Evolutionary conservation across 2,329 filamentous ascomycete genomes (phyloP).

Genomic region (Xylariaceae sp.): DNA sequence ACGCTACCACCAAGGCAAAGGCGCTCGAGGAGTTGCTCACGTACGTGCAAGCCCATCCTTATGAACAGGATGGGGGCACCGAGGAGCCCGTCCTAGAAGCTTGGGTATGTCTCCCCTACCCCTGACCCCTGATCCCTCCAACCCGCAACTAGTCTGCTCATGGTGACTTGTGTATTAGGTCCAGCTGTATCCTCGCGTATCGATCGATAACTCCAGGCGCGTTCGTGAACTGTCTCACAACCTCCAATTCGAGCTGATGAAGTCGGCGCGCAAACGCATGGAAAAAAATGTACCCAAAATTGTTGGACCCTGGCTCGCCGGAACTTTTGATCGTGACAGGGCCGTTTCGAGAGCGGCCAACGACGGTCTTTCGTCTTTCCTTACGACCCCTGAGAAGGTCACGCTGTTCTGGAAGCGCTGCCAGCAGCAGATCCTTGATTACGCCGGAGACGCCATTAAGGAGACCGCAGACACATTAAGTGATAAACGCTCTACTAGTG

Average conservation of each 20-base stretch:
- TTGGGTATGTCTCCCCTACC: slow-evolving; percentile 56
- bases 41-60: slow-evolving; percentile 52
- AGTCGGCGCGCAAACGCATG: slow-evolving; percentile 71
- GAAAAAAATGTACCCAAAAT: slow-evolving; percentile 71
- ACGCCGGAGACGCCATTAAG: slow-evolving; percentile 70
- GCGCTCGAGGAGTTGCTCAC: slow-evolving; percentile 78
- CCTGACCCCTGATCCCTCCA: not conserved
- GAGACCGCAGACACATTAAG: slow-evolving; percentile 80
- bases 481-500: slow-evolving; percentile 77
- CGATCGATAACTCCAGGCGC: slow-evolving; percentile 81
- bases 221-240: slow-evolving; percentile 83
- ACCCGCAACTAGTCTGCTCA: not conserved
- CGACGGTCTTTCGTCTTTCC: slow-evolving; percentile 69
- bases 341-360: slow-evolving; percentile 69
- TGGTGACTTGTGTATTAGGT: slow-evolving; percentile 48
- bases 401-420: slow-evolving; percentile 73
- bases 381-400: slow-evolving; percentile 75
- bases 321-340: slow-evolving; percentile 79
- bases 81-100: slow-evolving; percentile 82
- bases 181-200: slow-evolving; percentile 78
- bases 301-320: slow-evolving; percentile 86
- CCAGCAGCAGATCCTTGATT: slow-evolving; percentile 74
- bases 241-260: slow-evolving; percentile 60
- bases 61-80: slow-evolving; percentile 53
- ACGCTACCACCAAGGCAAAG: slow-evolving; percentile 85